phyloP scores from a whole-genome alignment of 257 asterid species.

The Buddleja alternifolia region DNA sequence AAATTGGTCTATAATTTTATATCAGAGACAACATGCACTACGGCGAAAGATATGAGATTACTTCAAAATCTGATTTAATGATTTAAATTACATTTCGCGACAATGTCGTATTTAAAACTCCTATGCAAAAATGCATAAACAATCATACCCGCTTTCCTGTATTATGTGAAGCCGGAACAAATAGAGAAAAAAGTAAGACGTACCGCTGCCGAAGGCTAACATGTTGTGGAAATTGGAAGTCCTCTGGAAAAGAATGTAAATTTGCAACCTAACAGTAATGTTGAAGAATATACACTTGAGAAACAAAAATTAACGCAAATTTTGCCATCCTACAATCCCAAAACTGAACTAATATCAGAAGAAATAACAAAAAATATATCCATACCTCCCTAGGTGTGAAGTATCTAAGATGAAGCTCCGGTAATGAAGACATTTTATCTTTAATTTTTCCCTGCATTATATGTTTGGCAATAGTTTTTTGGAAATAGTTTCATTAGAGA shows the following conservation, averaged over 20 bases:
- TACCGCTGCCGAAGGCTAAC: constrained; percentile 89
- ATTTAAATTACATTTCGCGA: no score
- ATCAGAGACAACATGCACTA: background rate
- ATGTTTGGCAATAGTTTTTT: constrained; percentile 12
- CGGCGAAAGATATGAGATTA: background rate
- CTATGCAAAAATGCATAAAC: no score
- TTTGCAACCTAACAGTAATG: constrained; percentile 70
- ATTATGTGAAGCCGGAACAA: constrained; percentile 16
- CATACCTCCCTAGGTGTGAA: constrained; percentile 95
- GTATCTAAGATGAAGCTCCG: constrained; percentile 75
- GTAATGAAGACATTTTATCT: constrained; percentile 44
- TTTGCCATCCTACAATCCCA: background rate
- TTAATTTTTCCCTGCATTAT: constrained; percentile 54
- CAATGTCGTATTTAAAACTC: background rate
- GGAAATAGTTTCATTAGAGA: background rate
- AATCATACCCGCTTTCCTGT: constrained; percentile 13
- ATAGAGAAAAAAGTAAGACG: constrained; percentile 25
- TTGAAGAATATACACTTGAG: constrained; percentile 20
- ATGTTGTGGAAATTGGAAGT: constrained; percentile 74
- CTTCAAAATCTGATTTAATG: background rate
- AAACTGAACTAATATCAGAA: constrained; percentile 13
- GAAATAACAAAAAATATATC: constrained; percentile 28
- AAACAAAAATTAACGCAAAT: background rate
- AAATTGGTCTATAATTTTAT: background rate
- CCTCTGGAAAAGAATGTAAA: constrained; percentile 81